Evolutionary conservation across 2,329 filamentous ascomycete genomes (phyloP), one percentile per base, ranked within the genome.

Genomic region (Xylariaceae sp.): DNA sequence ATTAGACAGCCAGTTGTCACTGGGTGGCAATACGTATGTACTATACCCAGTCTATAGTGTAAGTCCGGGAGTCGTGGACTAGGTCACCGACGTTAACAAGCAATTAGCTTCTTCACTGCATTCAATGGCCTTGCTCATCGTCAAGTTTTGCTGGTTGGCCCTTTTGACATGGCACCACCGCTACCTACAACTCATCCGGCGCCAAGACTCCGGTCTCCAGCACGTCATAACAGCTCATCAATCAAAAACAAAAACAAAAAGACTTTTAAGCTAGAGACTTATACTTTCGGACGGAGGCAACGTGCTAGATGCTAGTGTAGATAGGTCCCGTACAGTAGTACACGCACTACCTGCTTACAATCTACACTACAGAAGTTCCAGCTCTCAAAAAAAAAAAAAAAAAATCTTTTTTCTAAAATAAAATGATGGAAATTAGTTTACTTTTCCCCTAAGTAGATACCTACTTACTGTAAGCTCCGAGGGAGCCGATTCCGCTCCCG

Each of bases 201-300:
- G 57, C 57, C 57, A 60, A 60, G 55, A 55, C 52, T 29, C n/a
- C 31, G 42, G 32, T 47, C 30, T 50, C 56, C 54, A 56, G 49
- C 46, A 54, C 51, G 42, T 46, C 52, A 57, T 44, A 34, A 44
- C 40, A 46, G 41, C 45, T 54, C 49, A 44, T 27, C 42, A 37
- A 19, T 19, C 19, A 19, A 19, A 19, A 19, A 19, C 19, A 19
- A 19, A 19, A 19, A 19, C 19, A 19, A 19, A 19, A 19, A 19
- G 19, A 19, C 19, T 19, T 19, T 19, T 19, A 19, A 19, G 19
- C 19, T 19, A 19, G 19, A 19, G 19, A 19, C 19, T 19, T 19
- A 19, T 19, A 19, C 19, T 19, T 19, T 19, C 19, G 19, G 19
- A 19, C 19, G 19, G 19, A 19, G 19, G 19, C 19, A 19, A 19